phyloP scores from a whole-genome alignment of 305 asterid genomes.

The Fraxinus albicans region DNA sequence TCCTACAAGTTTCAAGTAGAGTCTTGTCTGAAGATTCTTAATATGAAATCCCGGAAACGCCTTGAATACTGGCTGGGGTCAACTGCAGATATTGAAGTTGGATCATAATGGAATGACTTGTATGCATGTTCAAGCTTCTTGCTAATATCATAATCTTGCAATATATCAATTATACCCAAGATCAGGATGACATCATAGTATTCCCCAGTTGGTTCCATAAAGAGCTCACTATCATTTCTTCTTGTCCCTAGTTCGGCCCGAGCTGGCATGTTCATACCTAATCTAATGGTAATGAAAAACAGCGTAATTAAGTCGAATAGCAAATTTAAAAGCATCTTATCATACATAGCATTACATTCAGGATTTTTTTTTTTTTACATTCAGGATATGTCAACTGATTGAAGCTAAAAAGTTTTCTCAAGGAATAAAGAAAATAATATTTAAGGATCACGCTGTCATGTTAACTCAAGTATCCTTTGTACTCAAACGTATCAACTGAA shows the following conservation, averaged over 20 bases:
- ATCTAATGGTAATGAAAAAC: conserved; percentile 23
- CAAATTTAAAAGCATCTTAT: neutral
- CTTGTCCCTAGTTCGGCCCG: conserved; percentile 70
- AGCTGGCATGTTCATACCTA: conserved; percentile 75
- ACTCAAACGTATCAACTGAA: neutral
- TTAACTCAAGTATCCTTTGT: neutral
- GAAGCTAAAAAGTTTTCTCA: neutral
- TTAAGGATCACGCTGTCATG: neutral
- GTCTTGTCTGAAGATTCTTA: conserved; percentile 70
- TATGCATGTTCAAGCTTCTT: conserved; percentile 99
- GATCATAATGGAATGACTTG: conserved; percentile 83
- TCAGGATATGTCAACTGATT: neutral
- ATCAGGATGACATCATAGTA: conserved; percentile 72
- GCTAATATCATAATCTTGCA: conserved; percentile 88
- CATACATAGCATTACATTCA: neutral
- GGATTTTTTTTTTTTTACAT: neutral
- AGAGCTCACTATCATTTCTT: conserved; percentile 52
- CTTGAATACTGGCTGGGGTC: conserved; percentile 87
- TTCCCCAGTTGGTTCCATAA: conserved; percentile 81
- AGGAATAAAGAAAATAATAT: neutral
- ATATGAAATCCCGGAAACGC: conserved; percentile 84
- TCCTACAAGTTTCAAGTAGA: conserved; percentile 4
- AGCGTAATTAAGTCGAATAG: neutral
- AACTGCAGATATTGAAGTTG: conserved; percentile 86
- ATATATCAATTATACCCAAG: conserved; percentile 85